A percentile compares a stretch with the other conserved stretches of the same genome.
Evolutionary conservation across 2,329 filamentous ascomycete genomes (phyloP).

Genomic region (Talaromyces sp.): DNA sequence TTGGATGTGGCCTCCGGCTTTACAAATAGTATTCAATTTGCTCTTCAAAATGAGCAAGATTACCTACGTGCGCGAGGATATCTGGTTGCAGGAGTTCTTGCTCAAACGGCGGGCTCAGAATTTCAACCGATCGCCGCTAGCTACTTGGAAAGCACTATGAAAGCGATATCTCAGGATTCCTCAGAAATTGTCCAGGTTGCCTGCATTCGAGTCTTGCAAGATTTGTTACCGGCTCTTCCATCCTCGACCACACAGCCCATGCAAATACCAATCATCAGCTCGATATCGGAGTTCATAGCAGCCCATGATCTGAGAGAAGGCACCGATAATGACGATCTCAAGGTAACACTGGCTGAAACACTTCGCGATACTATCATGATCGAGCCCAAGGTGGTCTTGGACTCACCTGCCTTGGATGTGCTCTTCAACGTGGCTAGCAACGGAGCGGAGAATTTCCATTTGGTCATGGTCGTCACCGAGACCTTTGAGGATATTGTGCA

Average conservation of each 20-base stretch:
- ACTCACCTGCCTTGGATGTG: constrained; percentile 68
- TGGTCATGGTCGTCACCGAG: constrained; percentile 82
- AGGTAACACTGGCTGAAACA: constrained; percentile 85
- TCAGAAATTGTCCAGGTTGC: constrained; percentile 90
- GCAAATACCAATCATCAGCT: constrained; percentile 60
- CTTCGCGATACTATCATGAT: constrained; percentile 78
- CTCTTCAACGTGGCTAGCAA: constrained; percentile 87
- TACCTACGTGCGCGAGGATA: constrained; percentile 85
- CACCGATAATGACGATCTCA: constrained; percentile 84
- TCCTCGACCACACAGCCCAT: constrained; percentile 50
- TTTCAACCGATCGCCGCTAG: constrained; percentile 43
- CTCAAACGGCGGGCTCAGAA: constrained; percentile 61
- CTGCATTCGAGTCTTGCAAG: constrained; percentile 81
- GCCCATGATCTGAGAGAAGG: constrained; percentile 78
- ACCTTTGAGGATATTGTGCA: constrained; percentile 84
- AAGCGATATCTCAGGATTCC: constrained; percentile 69
- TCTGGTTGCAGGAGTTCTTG: constrained; percentile 76
- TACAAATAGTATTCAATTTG: constrained; percentile 74
- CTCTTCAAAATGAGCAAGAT: constrained; percentile 66
- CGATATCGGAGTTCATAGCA: constrained; percentile 70
- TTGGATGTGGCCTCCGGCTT: constrained; percentile 68
- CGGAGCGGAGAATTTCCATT: constrained; percentile 85
- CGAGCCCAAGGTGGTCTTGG: constrained; percentile 70
- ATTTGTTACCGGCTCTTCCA: constrained; percentile 57
- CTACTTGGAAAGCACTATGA: constrained; percentile 60